Evolutionary conservation across 768 basidiomycete species (phyloP), one percentile per base, ranked within the genome.

Genomic region (Exsudoporus frostii): DNA sequence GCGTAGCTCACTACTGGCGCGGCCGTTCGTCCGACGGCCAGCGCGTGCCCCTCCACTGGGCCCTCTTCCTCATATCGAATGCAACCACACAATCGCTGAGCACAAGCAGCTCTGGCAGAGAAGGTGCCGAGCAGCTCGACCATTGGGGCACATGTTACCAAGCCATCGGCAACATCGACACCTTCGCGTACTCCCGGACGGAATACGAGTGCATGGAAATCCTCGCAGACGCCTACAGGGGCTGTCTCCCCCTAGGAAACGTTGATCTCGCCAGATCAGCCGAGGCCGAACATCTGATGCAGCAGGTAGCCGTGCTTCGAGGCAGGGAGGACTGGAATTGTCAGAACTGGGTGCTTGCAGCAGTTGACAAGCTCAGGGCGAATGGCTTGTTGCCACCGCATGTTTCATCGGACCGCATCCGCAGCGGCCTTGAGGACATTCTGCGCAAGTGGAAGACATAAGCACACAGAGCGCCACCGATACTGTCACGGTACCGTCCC

Each of bases 101-200:
- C 1, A 30, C 30, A 10, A 68, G 59, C 46, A 66, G 57, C 44
- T 43, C 58, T 5, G 60, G 67, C 20, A 65, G 53, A 43, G 61
- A 63, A 9, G 54, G 46, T 5, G 49, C 66, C 7, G 66, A 59
- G 42, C 54, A 54, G 40, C 55, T 61, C 44, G 68, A 68, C 48
- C 66, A 68, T 55, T 68, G 63, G 59, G 66, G 66, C 44, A 65
- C 59, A n/a, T 70, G 68, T 39, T 53, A 66, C 45, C 67, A 68
- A 32, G 61, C 58, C 48, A 61, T 60, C 51, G 64, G 68, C 33
- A 68, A 68, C 51, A 60, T 50, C 59, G 67, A 68, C 48, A 66
- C 65, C 20, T 48, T 70, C 50, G 27, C 60, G 19, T 69, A 60
- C 56, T 66, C 66, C 30, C 55, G 48, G 29, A 60, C 57, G 19